These are phyloP conservation scores for Wallemia mellicola DNA, from an alignment of 1,284 basidiomycete species.

Conservation along the genomic window DNA sequence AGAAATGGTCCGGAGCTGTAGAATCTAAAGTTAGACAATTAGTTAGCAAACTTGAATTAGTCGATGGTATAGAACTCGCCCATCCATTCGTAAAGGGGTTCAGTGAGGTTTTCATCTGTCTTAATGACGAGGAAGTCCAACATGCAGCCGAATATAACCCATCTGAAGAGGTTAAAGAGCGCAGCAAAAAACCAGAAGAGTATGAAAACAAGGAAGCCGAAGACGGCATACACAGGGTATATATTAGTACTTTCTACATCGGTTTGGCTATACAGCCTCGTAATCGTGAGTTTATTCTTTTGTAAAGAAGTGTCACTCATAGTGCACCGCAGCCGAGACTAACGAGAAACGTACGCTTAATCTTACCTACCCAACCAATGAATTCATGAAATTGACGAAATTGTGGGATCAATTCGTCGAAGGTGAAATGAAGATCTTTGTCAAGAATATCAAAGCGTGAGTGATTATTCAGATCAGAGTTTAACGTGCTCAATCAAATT, in stretches of 20 bases:
- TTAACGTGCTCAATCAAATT: neutral
- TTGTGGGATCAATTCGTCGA: slow-evolving; percentile 90
- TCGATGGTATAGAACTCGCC: slow-evolving; percentile 64
- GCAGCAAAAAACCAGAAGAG: slow-evolving; percentile 42
- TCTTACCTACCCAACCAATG: slow-evolving; percentile 83
- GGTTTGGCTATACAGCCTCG: slow-evolving; percentile 77
- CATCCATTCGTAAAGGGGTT: slow-evolving; percentile 91
- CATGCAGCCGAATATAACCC: slow-evolving; percentile 71
- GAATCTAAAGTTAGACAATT: slow-evolving; percentile 85
- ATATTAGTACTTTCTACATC: slow-evolving; percentile 88
- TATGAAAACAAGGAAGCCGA: slow-evolving; percentile 38
- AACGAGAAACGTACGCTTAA: slow-evolving; percentile 38
- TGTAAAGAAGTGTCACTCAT: slow-evolving; percentile 4
- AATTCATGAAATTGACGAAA: slow-evolving; percentile 86
- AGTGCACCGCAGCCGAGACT: slow-evolving; percentile 4
- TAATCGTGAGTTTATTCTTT: slow-evolving; percentile 28
- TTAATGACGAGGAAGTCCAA: slow-evolving; percentile 57
- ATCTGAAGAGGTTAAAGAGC: slow-evolving; percentile 33
- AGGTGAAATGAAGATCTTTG: slow-evolving; percentile 69
- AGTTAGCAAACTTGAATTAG: slow-evolving; percentile 88
- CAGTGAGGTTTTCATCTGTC: slow-evolving; percentile 54
- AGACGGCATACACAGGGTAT: slow-evolving; percentile 32
- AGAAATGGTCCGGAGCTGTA: slow-evolving; percentile 97
- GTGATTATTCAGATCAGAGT: slow-evolving; percentile 8
- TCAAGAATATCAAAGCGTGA: slow-evolving; percentile 77